Percentiles rank a stretch among this genome's conserved stretches.
Evolutionary conservation across 768 basidiomycete species (phyloP).

Genomic region (Lactarius psammicola): DNA sequence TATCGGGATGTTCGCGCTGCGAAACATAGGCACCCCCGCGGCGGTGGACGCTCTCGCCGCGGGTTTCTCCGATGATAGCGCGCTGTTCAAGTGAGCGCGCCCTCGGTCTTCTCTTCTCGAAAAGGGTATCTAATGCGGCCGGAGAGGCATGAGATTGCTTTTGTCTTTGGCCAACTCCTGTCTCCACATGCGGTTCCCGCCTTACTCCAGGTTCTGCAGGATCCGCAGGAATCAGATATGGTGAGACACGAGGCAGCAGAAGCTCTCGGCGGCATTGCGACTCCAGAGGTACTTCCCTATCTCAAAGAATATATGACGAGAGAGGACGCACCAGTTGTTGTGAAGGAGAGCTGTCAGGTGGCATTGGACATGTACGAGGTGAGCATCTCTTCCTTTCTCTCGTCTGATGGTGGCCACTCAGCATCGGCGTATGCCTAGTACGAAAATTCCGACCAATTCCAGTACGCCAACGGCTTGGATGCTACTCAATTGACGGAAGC

Average conservation of each 20-base stretch:
- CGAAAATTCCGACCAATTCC: constrained; percentile 78
- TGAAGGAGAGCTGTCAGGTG: constrained; percentile 93
- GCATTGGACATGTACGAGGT: constrained; percentile 99
- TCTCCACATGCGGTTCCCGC: constrained; percentile 86
- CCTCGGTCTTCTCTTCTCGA: neutral
- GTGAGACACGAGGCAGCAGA: constrained; percentile 98
- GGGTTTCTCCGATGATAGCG: constrained; percentile 87
- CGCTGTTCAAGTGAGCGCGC: constrained; percentile 80
- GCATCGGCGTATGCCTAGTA: constrained; percentile 44
- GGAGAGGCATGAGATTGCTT: constrained; percentile 92
- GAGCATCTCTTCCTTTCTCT: constrained; percentile 30
- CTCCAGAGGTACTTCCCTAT: constrained; percentile 84
- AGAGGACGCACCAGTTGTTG: constrained; percentile 81
- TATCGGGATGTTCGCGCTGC: constrained; percentile 96
- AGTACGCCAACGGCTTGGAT: constrained; percentile 62
- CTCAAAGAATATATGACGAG: constrained; percentile 81
- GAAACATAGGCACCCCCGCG: constrained; percentile 83
- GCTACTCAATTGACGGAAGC: constrained; percentile 20
- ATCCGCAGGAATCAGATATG: constrained; percentile 84
- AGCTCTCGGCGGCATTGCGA: constrained; percentile 96
- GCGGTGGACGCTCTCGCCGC: constrained; percentile 90
- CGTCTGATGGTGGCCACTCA: neutral
- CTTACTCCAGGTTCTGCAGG: constrained; percentile 72
- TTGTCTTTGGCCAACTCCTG: constrained; percentile 94
- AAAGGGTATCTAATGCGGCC: constrained; percentile 4